Evolutionary conservation across 176 grass and related monocot genomes (phyloP), one percentile per base, ranked within the genome.

Genomic region (Leersia perrieri): DNA sequence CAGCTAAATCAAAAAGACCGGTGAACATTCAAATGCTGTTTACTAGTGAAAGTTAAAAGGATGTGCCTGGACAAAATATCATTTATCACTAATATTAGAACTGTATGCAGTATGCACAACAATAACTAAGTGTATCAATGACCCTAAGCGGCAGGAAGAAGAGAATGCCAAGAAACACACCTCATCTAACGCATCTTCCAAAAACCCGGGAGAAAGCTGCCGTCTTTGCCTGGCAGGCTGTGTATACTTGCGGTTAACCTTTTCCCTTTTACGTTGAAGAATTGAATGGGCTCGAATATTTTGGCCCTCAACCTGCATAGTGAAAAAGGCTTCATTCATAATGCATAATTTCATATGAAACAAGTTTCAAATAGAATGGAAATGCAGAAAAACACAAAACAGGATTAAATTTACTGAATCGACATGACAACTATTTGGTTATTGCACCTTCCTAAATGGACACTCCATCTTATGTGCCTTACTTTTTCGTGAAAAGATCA

Each of bases 151-250:
- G 53, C 28, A 55, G 64, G 80, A 84, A 75, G n/a, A 36, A 87
- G 34, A 68, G 18, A 60, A 83, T 11, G 51, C 60, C 30, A 26
- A 89, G 75, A 70, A 58, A 64, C 72, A 26, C 7, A 95, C 96
- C 92, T 99, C 92, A 88, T 99, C 88, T 83, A 91, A 42, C 41
- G 88, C 96, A 18, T 95, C 96, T 80, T 99, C 96, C 58, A 95
- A 87, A 75, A 89, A 95, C 34, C 87, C 88, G 31, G 96, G 96
- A 83, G 96, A 89, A 67, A 99, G 84, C 31, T 90, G 82, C 5
- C 87, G 53, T 86, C 92, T 88, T 86, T 73, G 88, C 66, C 84
- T 88, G 62, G 57, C 60, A 71, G 88, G 78, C 60, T 93, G 86
- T 74, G 79, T 76, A 83, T 99, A 99, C 68, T 99, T 98, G 60